A percentile compares a stretch with the other conserved stretches of the same genome.
Conservation (phyloP, 495 filamentous ascomycete species). For the Xylaria cubensis region DNA sequence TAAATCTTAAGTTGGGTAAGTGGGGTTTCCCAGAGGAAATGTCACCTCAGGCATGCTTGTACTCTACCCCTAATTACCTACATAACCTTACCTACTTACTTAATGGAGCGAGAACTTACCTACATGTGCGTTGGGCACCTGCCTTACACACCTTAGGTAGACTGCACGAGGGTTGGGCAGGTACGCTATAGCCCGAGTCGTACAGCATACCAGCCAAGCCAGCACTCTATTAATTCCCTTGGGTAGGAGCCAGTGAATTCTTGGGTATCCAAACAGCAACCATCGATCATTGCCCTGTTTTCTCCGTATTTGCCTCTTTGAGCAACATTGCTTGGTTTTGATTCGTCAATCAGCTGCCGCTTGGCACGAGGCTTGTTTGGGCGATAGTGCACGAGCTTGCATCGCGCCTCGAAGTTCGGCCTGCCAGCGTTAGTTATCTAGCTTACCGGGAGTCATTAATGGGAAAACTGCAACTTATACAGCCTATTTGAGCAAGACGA, state of each 20-base stretch:
- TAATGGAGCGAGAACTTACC: too few species aligned
- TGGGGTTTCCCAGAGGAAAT: background rate
- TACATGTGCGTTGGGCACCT: background rate
- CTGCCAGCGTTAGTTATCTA: background rate
- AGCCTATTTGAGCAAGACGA: background rate
- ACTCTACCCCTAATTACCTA: background rate
- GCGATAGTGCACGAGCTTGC: background rate
- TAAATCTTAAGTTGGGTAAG: background rate
- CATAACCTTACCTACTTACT: background rate
- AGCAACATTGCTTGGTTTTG: conserved; percentile 12
- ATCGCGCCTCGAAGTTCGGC: background rate
- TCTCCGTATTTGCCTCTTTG: conserved; percentile 15
- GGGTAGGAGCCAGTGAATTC: background rate
- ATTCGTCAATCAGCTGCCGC: conserved; percentile 12
- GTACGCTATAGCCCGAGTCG: background rate
- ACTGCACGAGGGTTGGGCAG: background rate
- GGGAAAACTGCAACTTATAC: background rate
- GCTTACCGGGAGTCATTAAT: background rate
- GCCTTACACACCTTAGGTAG: background rate
- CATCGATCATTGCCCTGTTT: background rate
- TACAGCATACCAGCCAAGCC: background rate
- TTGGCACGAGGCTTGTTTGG: conserved; percentile 25
- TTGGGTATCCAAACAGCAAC: background rate
- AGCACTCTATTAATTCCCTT: background rate
- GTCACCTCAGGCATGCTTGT: background rate